Conservation (phyloP, 2,329 filamentous ascomycete genomes). For the Hirsutella minnesotensis region DNA sequence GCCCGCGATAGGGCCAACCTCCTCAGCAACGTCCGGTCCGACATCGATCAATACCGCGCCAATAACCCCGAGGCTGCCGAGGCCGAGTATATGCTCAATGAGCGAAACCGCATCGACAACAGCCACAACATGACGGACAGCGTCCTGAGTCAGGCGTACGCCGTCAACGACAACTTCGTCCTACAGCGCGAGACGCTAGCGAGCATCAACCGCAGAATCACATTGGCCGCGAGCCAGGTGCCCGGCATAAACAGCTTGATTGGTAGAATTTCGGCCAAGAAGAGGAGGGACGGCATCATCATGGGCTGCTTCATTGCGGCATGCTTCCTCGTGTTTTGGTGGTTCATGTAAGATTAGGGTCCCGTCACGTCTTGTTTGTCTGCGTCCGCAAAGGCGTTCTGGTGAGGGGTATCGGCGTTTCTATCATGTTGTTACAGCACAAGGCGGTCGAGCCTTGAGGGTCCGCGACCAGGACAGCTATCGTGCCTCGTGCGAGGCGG, state of each 20-base stretch:
- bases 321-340: conserved; percentile 80
- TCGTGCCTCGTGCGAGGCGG: not conserved
- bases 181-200: conserved; percentile 78
- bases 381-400: conserved; percentile 19
- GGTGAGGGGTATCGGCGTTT: conserved; percentile 22
- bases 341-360: conserved; percentile 45
- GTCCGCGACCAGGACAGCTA: not conserved
- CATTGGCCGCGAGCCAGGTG: conserved; percentile 77
- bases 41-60: conserved; percentile 81
- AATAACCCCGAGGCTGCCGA: conserved; percentile 73
- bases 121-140: conserved; percentile 82
- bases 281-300: conserved; percentile 89
- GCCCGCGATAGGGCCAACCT: conserved; percentile 82
- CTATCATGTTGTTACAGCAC: conserved; percentile 14
- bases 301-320: conserved; percentile 84
- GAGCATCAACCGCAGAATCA: conserved; percentile 84
- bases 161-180: conserved; percentile 84
- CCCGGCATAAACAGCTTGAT: conserved; percentile 91
- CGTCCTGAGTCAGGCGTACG: conserved; percentile 90
- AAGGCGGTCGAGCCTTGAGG: conserved; percentile 10
- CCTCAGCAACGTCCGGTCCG: conserved; percentile 77
- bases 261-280: conserved; percentile 83
- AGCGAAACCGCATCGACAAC: conserved; percentile 74
- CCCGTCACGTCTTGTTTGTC: not conserved
- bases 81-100: conserved; percentile 94